Conservation (phyloP, 495 filamentous ascomycete species). For the Lepidopterella palustris region DNA sequence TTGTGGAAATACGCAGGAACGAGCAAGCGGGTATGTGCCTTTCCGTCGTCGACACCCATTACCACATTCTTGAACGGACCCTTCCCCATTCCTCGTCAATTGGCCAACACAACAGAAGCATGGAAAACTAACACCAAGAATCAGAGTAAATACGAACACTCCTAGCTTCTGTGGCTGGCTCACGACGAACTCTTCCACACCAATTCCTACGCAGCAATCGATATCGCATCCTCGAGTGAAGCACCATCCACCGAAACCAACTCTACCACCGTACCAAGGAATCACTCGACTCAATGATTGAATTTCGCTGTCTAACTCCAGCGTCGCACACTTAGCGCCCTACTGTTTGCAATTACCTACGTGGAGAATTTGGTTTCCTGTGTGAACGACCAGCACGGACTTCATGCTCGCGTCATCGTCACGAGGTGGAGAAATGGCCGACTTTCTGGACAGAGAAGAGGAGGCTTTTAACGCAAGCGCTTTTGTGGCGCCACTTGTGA, state of each 20-base stretch:
- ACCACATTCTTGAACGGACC: constrained; percentile 20
- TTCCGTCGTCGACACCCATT: constrained; percentile 7
- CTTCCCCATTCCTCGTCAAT: constrained; percentile 15
- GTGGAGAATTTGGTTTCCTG: too few species aligned
- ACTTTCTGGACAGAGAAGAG: constrained; percentile 20
- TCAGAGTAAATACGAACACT: neutral
- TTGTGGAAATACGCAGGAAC: constrained; percentile 6
- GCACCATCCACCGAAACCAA: neutral
- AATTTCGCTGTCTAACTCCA: neutral
- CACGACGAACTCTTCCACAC: neutral
- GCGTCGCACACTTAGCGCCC: constrained; percentile 15
- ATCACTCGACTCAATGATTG: neutral
- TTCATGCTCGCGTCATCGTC: neutral
- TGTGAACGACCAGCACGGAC: neutral
- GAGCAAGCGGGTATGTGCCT: constrained; percentile 16
- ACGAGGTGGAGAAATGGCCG: constrained; percentile 10
- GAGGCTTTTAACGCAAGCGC: constrained; percentile 26
- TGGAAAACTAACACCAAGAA: constrained; percentile 10
- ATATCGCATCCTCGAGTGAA: neutral
- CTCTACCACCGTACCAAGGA: neutral
- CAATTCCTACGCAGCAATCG: neutral
- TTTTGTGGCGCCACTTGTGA: constrained; percentile 29
- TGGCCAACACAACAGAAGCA: constrained; percentile 18
- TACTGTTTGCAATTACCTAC: neutral
- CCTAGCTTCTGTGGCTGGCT: constrained; percentile 1